Percentiles rank a stretch among this genome's conserved stretches.
Evolutionary conservation across 192 early-diverging fungal genomes (phyloP).

Genomic region (Jimgerdemannia lactiflua): DNA sequence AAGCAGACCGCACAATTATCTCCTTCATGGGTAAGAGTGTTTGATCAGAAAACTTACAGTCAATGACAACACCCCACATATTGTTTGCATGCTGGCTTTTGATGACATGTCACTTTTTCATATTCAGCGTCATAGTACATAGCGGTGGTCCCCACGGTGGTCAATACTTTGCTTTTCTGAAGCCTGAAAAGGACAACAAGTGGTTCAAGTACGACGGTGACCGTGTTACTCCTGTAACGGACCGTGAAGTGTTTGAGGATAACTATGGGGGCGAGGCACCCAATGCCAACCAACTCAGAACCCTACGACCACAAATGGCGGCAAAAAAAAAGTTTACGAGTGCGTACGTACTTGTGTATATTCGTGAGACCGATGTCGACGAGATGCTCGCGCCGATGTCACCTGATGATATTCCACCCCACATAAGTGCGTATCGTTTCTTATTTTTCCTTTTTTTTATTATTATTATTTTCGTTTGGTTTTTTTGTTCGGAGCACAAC

Average conservation of each 20-base stretch:
- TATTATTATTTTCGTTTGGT: conserved; percentile 10
- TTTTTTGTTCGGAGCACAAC: conserved; percentile 58
- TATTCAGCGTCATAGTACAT: conserved; percentile 86
- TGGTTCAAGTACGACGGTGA: conserved; percentile 71
- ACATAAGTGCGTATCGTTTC: conserved; percentile 65
- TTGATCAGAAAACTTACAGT: background rate
- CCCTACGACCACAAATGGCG: conserved; percentile 31
- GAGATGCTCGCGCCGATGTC: no score
- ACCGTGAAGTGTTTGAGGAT: conserved; percentile 88
- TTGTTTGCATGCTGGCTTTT: no score
- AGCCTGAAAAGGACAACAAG: conserved; percentile 75
- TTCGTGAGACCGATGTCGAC: conserved; percentile 42
- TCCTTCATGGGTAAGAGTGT: conserved; percentile 72
- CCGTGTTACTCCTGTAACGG: conserved; percentile 75
- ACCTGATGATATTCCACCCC: conserved; percentile 33
- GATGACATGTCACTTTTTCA: no score
- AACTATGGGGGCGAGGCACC: conserved; percentile 46
- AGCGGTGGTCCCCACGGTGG: conserved; percentile 90
- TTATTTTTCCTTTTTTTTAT: background rate
- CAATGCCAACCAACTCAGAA: conserved; percentile 63
- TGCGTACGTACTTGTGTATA: conserved; percentile 99
- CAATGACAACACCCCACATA: background rate
- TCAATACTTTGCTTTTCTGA: conserved; percentile 92
- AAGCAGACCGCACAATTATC: conserved; percentile 69
- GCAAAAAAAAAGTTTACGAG: conserved; percentile 86